Evolutionary conservation across 306 rosid species (phyloP).

Genomic region (Boehmeria nivea): DNA sequence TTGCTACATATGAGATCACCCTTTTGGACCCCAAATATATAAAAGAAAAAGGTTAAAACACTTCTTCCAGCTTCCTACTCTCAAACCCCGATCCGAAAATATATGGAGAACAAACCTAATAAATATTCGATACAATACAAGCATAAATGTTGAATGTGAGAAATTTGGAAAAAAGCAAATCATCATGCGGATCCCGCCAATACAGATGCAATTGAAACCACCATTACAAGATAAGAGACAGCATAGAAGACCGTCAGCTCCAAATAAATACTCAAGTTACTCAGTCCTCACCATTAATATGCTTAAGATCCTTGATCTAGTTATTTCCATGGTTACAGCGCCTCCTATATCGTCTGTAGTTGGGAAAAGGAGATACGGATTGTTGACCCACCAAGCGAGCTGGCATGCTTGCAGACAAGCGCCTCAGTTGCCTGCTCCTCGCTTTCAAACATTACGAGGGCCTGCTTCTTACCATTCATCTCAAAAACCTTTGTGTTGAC

Average conservation of each 20-base stretch:
- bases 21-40: no score
- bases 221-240: slow-evolving; percentile 44
- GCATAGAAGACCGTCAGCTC: slow-evolving; percentile 39
- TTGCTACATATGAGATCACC: no score
- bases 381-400: slow-evolving; percentile 59
- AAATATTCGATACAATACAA: no score
- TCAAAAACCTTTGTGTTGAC: slow-evolving; percentile 79
- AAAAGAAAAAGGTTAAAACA: no score
- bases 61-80: no score
- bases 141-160: no score
- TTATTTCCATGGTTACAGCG: slow-evolving; percentile 19
- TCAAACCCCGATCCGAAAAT: no score
- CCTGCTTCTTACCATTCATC: slow-evolving; percentile 98
- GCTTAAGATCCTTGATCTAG: slow-evolving; percentile 36
- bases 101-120: no score
- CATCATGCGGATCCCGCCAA: slow-evolving; percentile 34
- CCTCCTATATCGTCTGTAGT: slow-evolving; percentile 59
- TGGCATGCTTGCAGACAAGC: slow-evolving; percentile 96
- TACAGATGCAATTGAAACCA: slow-evolving; percentile 47
- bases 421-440: slow-evolving; percentile 99
- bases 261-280: slow-evolving; percentile 39
- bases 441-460: slow-evolving; percentile 75
- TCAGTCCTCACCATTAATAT: slow-evolving; percentile 43
- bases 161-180: no score
- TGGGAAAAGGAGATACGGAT: slow-evolving; percentile 95